These are phyloP conservation scores for Leccinum subatratum DNA, from an alignment of 1,284 basidiomycete genomes.

Conservation along the genomic window DNA sequence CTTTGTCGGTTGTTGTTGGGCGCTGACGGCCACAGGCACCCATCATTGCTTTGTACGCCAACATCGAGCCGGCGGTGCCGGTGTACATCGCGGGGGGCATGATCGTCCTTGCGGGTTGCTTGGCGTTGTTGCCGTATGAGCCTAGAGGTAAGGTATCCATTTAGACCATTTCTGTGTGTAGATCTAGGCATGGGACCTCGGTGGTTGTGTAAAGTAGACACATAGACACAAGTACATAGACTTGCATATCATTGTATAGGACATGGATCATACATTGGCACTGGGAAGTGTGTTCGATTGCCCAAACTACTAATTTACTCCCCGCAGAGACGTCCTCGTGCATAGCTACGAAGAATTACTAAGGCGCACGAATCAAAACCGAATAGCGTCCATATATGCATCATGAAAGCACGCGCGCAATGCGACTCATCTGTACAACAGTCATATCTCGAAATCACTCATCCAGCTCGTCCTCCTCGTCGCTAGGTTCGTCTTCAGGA, in stretches of 20 bases:
- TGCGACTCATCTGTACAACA: background rate
- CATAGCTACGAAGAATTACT: background rate
- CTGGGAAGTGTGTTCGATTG: background rate
- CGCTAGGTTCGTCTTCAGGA: constrained; percentile 38
- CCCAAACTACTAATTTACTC: background rate
- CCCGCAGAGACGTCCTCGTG: background rate
- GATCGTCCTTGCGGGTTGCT: constrained; percentile 58
- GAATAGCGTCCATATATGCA: background rate
- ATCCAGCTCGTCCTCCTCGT: constrained; percentile 40
- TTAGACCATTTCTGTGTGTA: constrained; percentile 24
- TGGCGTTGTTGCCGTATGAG: constrained; percentile 74
- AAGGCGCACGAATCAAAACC: background rate
- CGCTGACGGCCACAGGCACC: background rate
- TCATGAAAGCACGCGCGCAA: background rate
- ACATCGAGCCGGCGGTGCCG: constrained; percentile 62
- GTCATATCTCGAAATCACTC: constrained; percentile 23
- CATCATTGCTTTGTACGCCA: constrained; percentile 61
- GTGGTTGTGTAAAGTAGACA: background rate
- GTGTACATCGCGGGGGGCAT: constrained; percentile 75
- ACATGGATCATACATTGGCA: too few relatives aligned
- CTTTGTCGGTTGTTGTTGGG: background rate
- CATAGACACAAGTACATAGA: background rate
- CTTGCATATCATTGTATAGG: background rate
- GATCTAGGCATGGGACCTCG: background rate
- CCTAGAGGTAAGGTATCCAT: constrained; percentile 67